Base-by-base conservation (phyloP, 768 basidiomycete genomes). In the Lactarius indigo region DNA sequence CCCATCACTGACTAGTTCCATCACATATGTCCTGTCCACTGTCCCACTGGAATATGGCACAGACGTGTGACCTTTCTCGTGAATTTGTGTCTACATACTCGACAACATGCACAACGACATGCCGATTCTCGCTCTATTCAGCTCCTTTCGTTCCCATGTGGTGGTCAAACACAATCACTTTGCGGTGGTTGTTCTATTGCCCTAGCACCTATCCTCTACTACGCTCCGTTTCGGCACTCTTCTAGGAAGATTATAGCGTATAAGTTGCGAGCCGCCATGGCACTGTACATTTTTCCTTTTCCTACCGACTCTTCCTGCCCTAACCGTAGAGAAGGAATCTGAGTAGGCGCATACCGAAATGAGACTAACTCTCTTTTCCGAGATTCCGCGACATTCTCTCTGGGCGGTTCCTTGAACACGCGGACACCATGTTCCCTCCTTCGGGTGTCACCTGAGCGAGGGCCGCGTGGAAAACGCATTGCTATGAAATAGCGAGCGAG, bases 231-330 rank as follows among this genome's bases (percentile, higher is more conserved):
- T 39, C 37, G 13, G 37, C 15, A 39, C 37, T 39, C 37, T 15
- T 15, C 35, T 39, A 13, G 37, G 13, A 39, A 39, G 37, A 33
- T 33, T 35, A 9, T 98, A 95, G 94, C 85, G 90, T 26, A 74
- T 98, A 26, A 90, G 91, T 5, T 99, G 97, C 73, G 96, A 98
- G 73, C 96, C 97, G 2, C 96, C 96, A 0, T 76, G 96, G 1
- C 76, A 83, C 94, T 96, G 54, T 57, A 35, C 26, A 30, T n/a
- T 50, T 61, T 52, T 18, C 17, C 52, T 10, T 17, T 65, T 59
- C 31, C 28, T 50, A 30, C 30, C 58, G 4, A 62, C n/a, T 8
- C 7, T 31, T 17, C 37, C 18, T 28, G 7, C 15, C 54, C 13
- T 23, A 37, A 9, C 69, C 86, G 85, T 54, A 80, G 81, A 13